These are phyloP conservation scores for Boletus bicolor DNA, from an alignment of 768 basidiomycete genomes.

Conservation along the genomic window DNA sequence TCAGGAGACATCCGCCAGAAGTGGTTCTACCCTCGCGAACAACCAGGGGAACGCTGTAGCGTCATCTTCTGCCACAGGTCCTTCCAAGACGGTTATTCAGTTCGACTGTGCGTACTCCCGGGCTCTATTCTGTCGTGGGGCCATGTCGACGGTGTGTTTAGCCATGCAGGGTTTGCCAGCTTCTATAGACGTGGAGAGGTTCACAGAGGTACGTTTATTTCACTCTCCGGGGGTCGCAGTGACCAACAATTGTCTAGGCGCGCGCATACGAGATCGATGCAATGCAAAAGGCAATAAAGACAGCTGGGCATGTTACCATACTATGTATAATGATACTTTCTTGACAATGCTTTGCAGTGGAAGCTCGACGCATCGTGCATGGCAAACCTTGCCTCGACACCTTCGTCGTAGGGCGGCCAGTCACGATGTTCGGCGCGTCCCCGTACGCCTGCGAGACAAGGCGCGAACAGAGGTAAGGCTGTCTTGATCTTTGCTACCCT, in stretches of 20 bases:
- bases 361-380: conserved; percentile 74
- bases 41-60: conserved; percentile 31
- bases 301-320: conserved; percentile 50
- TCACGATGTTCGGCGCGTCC: conserved; percentile 90
- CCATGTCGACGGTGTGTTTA: conserved; percentile 23
- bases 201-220: conserved; percentile 61
- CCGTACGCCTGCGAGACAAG: conserved; percentile 74
- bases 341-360: conserved; percentile 40
- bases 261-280: conserved; percentile 87
- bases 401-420: conserved; percentile 90
- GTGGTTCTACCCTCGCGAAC: conserved; percentile 5
- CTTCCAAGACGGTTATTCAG: conserved; percentile 37
- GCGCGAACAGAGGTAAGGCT: conserved; percentile 73
- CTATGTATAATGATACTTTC: not conserved
- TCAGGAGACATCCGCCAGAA: conserved; percentile 35
- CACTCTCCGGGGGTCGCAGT: not conserved
- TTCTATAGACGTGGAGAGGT: conserved; percentile 83
- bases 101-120: conserved; percentile 39
- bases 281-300: conserved; percentile 85
- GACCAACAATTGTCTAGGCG: conserved; percentile 45
- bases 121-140: not conserved
- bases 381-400: conserved; percentile 91
- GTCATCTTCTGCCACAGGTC: conserved; percentile 23
- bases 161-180: conserved; percentile 63
- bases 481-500: not conserved